A percentile compares a stretch with the other conserved stretches of the same genome.
These are phyloP conservation scores for Chrysosporium keratinophilum DNA, from an alignment of 2,329 filamentous ascomycete species.

Conservation along the genomic window DNA sequence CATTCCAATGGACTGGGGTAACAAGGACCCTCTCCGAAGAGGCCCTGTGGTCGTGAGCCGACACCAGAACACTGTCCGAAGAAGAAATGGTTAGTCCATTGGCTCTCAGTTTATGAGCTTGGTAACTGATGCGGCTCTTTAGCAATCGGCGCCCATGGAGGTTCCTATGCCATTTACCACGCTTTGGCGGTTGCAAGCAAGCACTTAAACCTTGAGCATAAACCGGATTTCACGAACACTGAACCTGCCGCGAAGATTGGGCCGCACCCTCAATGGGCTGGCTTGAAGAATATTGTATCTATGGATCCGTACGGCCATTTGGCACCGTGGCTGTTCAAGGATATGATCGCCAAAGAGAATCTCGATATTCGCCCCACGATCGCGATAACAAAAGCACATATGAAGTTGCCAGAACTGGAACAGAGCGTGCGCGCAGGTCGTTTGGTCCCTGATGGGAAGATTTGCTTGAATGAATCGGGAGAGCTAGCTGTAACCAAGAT, in stretches of 20 bases:
- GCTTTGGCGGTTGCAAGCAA: slow-evolving; percentile 86
- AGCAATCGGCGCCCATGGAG: slow-evolving; percentile 64
- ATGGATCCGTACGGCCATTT: slow-evolving; percentile 95
- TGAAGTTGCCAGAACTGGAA: slow-evolving; percentile 92
- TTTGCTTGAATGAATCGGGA: slow-evolving; percentile 74
- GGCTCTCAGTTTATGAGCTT: not conserved
- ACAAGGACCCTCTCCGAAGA: slow-evolving; percentile 59
- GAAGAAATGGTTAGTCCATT: slow-evolving; percentile 59
- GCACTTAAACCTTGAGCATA: slow-evolving; percentile 73
- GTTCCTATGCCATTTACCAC: slow-evolving; percentile 93
- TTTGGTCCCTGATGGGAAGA: slow-evolving; percentile 71
- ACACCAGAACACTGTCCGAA: slow-evolving; percentile 61
- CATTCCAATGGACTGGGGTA: slow-evolving; percentile 79
- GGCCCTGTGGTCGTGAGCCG: slow-evolving; percentile 84
- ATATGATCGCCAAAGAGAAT: slow-evolving; percentile 65
- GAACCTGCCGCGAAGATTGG: slow-evolving; percentile 85
- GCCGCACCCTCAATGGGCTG: slow-evolving; percentile 79
- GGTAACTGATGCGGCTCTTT: slow-evolving; percentile 18
- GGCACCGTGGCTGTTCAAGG: slow-evolving; percentile 70
- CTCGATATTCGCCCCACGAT: slow-evolving; percentile 81
- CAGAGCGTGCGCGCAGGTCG: slow-evolving; percentile 73
- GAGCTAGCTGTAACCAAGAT: slow-evolving; percentile 94
- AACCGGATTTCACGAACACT: slow-evolving; percentile 69
- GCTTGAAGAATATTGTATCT: slow-evolving; percentile 87
- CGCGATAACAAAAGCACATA: slow-evolving; percentile 82